Conservation (phyloP, 2,329 filamentous ascomycete genomes). For the Talaromyces atroroseus region DNA sequence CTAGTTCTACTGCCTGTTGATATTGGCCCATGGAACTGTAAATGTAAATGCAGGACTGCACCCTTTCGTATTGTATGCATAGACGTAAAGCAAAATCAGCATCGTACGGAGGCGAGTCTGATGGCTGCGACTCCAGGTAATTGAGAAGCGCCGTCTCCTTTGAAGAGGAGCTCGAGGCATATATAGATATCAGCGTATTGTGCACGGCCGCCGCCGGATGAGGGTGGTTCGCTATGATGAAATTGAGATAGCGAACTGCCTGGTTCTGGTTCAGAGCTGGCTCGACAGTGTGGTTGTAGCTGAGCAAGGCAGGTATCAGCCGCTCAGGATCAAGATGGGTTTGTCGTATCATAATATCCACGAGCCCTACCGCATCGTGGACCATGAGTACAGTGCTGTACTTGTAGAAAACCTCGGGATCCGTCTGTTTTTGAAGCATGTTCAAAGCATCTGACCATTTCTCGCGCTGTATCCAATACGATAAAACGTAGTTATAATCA, state of each 20-base stretch:
- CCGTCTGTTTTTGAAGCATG: slow-evolving; percentile 88
- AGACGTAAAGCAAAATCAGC: slow-evolving; percentile 92
- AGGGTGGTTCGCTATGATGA: slow-evolving; percentile 77
- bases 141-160: slow-evolving; percentile 81
- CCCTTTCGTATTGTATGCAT: slow-evolving; percentile 89
- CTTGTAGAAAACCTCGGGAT: slow-evolving; percentile 89
- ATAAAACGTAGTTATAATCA: slow-evolving; percentile 90
- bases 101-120: slow-evolving; percentile 79
- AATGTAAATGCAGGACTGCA: slow-evolving; percentile 92
- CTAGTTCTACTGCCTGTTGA: slow-evolving; percentile 84
- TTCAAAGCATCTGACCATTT: slow-evolving; percentile 81
- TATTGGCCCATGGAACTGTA: slow-evolving; percentile 97
- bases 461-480: slow-evolving; percentile 96
- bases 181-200: slow-evolving; percentile 94
- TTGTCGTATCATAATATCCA: slow-evolving; percentile 95
- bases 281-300: slow-evolving; percentile 73
- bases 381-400: slow-evolving; percentile 97
- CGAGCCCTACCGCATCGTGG: slow-evolving; percentile 73
- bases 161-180: slow-evolving; percentile 75
- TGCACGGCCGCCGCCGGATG: slow-evolving; percentile 81
- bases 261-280: slow-evolving; percentile 73
- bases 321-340: slow-evolving; percentile 76
- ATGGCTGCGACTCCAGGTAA: slow-evolving; percentile 86
- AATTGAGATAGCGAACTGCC: slow-evolving; percentile 87
- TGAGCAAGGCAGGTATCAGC: slow-evolving; percentile 86